These are phyloP conservation scores for Ogataea glucozyma DNA, from an alignment of 805 yeast species.

Conservation along the genomic window DNA sequence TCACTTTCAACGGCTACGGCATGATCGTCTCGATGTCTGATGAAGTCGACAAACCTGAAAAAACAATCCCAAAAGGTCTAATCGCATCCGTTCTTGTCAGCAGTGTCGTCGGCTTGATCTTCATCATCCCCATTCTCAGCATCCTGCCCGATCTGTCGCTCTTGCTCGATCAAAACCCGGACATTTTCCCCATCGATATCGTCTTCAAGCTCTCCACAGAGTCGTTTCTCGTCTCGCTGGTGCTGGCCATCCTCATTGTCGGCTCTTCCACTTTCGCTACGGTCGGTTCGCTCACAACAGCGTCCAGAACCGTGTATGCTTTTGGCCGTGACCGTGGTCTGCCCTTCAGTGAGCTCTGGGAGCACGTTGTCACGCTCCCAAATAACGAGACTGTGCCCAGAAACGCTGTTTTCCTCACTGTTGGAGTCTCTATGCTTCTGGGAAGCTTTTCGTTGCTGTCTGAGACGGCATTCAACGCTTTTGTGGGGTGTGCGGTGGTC, in stretches of 20 bases:
- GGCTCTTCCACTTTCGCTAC: constrained; percentile 77
- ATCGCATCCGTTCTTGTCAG: constrained; percentile 64
- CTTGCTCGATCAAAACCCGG: constrained; percentile 60
- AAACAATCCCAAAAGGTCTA: constrained; percentile 73
- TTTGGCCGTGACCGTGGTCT: constrained; percentile 83
- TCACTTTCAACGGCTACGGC: constrained; percentile 81
- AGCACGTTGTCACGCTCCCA: constrained; percentile 55
- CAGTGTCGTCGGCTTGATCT: constrained; percentile 67
- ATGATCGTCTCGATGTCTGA: constrained; percentile 80
- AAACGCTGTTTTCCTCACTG: constrained; percentile 65
- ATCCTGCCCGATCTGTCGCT: constrained; percentile 66
- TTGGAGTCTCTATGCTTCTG: constrained; percentile 57
- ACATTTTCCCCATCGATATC: constrained; percentile 75
- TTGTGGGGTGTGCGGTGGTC: constrained; percentile 79
- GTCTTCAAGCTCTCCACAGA: constrained; percentile 72
- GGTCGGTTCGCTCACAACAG: constrained; percentile 76
- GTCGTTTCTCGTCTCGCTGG: constrained; percentile 66
- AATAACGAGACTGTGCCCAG: constrained; percentile 64
- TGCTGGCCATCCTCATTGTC: constrained; percentile 62
- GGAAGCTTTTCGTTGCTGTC: constrained; percentile 70
- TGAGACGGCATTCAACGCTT: constrained; percentile 76
- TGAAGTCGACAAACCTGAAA: constrained; percentile 76
- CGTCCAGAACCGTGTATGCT: constrained; percentile 79
- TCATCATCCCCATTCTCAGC: constrained; percentile 68
- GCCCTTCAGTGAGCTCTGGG: constrained; percentile 66